Base-by-base conservation (phyloP, 331 rosid species). In the Telfairia occidentalis region DNA sequence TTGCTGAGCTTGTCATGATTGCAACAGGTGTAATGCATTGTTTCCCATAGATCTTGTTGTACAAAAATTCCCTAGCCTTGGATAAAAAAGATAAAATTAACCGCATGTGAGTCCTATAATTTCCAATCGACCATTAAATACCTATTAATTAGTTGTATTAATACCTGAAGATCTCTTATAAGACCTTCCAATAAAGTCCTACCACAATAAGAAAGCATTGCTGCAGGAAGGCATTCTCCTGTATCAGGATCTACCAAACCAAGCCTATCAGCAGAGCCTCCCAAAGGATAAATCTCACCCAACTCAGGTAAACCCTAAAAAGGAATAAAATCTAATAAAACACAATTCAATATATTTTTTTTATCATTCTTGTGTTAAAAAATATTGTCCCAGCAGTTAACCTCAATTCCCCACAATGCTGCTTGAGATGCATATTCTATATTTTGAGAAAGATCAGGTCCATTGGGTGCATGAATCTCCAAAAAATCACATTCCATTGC, bases 331-430 rank as follows among this genome's bases (percentile, higher is more conserved):
- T 82, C 80, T 74, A 67, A 76, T 81, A 82, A 86, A 76, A 81
- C 82, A 79, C 74, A 69, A 7, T 42, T 21, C 35, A 76, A 73
- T 73, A 84, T 83, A 66, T 18, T 23, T 69, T 15, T 29, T 61
- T 67, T 38, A 74, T 30, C 65, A 18, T 32, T 21, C 34, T 37
- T 75, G 76, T 63, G 55, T 50, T 38, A 49, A 52, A 69, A 69
- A 49, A 18, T 32, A 11, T 52, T 76, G 45, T 30, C 53, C 60
- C 30, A 76, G 53, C 69, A 52, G 79, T 90, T 69, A 82, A 95
- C 99, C 97, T 91, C 93, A 88, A 91, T 86, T 77, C 99, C 99
- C 99, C 99, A 95, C 30, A 95, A 81, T 72, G 96, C 97, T 76
- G 99, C 99, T 85, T 90, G 96, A 61, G 91, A 84, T 69, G 97